Base-by-base conservation (phyloP, 768 basidiomycete species). In the Boletus rubescentipes region DNA sequence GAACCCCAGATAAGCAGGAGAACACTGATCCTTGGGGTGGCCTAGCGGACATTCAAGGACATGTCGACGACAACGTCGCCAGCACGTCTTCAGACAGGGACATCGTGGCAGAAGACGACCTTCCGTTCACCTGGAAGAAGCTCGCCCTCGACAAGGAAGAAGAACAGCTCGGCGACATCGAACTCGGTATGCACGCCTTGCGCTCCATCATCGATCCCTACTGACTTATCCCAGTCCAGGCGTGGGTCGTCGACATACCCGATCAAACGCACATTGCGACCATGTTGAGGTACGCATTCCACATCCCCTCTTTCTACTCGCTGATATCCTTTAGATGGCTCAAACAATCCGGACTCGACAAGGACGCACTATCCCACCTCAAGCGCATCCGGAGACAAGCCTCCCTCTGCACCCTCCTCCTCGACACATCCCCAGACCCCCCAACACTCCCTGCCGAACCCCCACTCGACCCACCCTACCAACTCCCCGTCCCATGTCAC, bases 171-270 rank as follows among this genome's bases (percentile, higher is more conserved):
- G 78, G 75, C 18, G 76, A 79, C 18, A 73, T 91, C 50, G 77
- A 78, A 31, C 64, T 71, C 52, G 58, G 70, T 72, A 50, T 29
- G 32, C 31, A 23, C n/a, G 12, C 32, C 9, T 26, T 14, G 11
- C 5, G 30, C 10, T 23, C 35, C 35, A 20, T 14, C 41, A 43
- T 34, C 42, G 36, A 39, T 44, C 31, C 44, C 44, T 46, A 18
- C 40, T 48, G 39, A 52, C 31, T 20, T 3, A 16, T n/a, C 36
- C 35, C 50, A 91, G 90, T 83, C 35, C 73, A 80, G 43, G 88
- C 85, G 49, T 93, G 91, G 91, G 86, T 83, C 18, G 85, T 89
- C 16, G 87, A 91, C 63, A 76, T 92, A 16, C 80, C 81, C 4
- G 81, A 89, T 58, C 77, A 77, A 21, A 78, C 76, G 40, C 71